Conservation (phyloP, 306 rosid genomes). For the Pyrus communis region DNA sequence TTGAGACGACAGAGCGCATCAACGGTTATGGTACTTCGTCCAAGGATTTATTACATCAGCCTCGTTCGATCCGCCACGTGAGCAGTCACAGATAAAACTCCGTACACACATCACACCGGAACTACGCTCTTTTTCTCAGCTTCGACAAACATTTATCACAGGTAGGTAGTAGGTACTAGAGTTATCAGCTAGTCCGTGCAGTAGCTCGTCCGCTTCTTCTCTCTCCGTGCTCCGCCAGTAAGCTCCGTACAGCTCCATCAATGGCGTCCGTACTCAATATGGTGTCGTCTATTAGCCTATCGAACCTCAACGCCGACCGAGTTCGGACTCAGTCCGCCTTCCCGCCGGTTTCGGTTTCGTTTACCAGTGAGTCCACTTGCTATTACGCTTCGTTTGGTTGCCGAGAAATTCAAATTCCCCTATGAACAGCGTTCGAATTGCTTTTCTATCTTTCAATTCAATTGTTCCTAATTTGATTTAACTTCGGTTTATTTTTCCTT, state of each 20-base stretch:
- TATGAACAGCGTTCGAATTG: background rate
- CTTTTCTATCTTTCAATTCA: background rate
- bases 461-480: background rate
- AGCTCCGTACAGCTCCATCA: slow-evolving; percentile 9
- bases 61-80: background rate
- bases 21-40: background rate
- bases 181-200: slow-evolving; percentile 23
- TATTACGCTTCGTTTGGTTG: background rate
- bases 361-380: slow-evolving; percentile 43
- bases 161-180: background rate
- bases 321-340: slow-evolving; percentile 21
- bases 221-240: background rate
- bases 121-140: background rate
- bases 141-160: background rate
- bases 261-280: slow-evolving; percentile 53
- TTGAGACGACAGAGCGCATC: background rate
- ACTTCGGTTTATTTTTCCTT: background rate
- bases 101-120: background rate
- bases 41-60: background rate
- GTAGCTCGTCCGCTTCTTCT: background rate
- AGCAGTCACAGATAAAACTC: background rate
- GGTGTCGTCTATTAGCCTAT: slow-evolving; percentile 24
- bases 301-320: slow-evolving; percentile 22
- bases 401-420: background rate
- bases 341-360: slow-evolving; percentile 33